phyloP scores from a whole-genome alignment of 2,329 filamentous ascomycete genomes.

The Cordyceps cicadae region DNA sequence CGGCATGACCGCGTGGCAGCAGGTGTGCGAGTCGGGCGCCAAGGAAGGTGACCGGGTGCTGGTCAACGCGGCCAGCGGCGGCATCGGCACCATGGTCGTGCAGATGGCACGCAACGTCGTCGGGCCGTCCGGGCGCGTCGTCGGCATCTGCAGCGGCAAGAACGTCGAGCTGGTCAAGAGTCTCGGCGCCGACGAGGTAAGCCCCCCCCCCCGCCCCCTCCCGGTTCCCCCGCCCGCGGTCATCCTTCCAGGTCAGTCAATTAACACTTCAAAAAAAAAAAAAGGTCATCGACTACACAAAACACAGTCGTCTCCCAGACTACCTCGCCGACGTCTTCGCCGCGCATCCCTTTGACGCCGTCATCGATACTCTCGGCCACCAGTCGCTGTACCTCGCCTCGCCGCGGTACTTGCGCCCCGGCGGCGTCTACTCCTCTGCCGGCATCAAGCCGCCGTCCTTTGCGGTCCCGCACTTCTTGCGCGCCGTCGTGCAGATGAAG shows the following conservation, averaged over 20 bases:
- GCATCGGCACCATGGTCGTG: constrained; percentile 37
- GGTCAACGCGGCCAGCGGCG: constrained; percentile 43
- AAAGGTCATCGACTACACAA: constrained; percentile 34
- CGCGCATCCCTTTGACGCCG: constrained; percentile 29
- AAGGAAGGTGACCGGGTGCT: constrained; percentile 33
- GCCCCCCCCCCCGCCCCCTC: neutral
- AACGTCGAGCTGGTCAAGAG: constrained; percentile 37
- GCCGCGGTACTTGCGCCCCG: constrained; percentile 28
- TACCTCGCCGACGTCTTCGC: constrained; percentile 26
- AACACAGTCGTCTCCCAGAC: constrained; percentile 27
- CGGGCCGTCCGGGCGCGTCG: constrained; percentile 33
- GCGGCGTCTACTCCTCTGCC: constrained; percentile 32
- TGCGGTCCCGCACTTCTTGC: constrained; percentile 22
- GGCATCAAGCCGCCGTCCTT: constrained; percentile 30
- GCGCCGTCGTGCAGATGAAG: constrained; percentile 26
- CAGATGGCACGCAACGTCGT: constrained; percentile 35
- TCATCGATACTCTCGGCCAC: constrained; percentile 43
- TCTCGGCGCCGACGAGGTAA: constrained; percentile 41
- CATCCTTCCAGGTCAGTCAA: no score
- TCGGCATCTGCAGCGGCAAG: constrained; percentile 38
- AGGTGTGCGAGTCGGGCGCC: constrained; percentile 30
- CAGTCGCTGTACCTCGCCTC: constrained; percentile 36
- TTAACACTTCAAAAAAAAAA: neutral
- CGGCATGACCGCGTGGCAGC: constrained; percentile 30
- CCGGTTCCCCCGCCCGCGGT: no score